Evolutionary conservation across 345 rosid species (phyloP).

Genomic region (Rhodomyrtus tomentosa): DNA sequence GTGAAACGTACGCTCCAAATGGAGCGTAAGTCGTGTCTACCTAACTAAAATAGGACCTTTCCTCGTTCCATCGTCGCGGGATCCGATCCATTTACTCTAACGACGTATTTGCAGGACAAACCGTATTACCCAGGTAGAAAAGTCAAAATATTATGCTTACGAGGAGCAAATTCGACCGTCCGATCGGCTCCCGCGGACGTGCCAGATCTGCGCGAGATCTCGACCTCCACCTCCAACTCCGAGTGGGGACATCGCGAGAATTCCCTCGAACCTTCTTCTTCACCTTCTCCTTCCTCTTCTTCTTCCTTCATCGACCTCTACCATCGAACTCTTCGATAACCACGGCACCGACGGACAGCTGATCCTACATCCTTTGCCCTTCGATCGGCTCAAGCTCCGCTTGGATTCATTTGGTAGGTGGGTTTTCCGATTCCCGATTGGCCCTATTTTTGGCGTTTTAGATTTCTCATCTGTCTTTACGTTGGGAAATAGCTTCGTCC

Average conservation of each 20-base stretch:
- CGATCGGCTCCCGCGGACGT: not conserved
- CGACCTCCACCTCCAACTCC: not conserved
- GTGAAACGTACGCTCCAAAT: too few relatives aligned
- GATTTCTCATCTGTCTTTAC: not conserved
- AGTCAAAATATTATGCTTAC: not conserved
- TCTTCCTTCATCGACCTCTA: not conserved
- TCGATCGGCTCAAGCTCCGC: not conserved
- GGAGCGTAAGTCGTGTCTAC: too few relatives aligned
- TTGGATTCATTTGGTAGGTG: not conserved
- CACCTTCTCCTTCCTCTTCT: not conserved
- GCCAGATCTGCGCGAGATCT: not conserved
- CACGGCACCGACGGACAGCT: not conserved
- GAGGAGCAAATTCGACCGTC: not conserved
- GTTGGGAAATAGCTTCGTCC: not conserved
- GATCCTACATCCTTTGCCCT: not conserved
- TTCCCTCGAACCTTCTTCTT: not conserved
- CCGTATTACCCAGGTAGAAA: not conserved
- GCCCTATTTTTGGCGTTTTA: not conserved
- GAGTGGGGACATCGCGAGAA: not conserved
- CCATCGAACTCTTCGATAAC: not conserved
- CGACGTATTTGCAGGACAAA: not conserved
- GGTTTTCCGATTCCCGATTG: not conserved
- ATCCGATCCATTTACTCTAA: not conserved
- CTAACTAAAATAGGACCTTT: not conserved
- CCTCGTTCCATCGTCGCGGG: not conserved